phyloP scores from a whole-genome alignment of 2,329 filamentous ascomycete genomes.

The Phaeomoniella chlamydospora region DNA sequence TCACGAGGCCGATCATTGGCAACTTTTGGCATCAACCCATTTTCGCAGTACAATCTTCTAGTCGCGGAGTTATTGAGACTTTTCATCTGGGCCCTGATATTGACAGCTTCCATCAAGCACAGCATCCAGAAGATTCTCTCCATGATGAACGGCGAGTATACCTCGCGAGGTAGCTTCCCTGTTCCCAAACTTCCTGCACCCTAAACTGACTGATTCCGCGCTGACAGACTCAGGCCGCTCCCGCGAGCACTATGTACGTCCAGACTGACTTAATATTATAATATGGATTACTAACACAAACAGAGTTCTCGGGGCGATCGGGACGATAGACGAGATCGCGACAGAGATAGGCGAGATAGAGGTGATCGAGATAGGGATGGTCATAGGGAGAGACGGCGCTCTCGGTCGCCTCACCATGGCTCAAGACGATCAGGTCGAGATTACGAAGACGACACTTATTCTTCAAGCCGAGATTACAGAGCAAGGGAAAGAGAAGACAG shows the following conservation, averaged over 20 bases:
- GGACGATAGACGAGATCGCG: constrained; percentile 22
- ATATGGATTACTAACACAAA: constrained; percentile 11
- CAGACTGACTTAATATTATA: constrained; percentile 1
- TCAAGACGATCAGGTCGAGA: constrained; percentile 55
- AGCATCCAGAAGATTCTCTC: no score
- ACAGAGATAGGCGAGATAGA: constrained; percentile 12
- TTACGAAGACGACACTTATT: constrained; percentile 71
- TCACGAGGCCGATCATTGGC: no score
- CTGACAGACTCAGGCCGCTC: constrained; percentile 34
- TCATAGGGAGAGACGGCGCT: constrained; percentile 56
- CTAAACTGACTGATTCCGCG: no score
- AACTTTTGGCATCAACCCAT: no score
- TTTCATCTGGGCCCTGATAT: no score
- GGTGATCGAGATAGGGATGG: constrained; percentile 26
- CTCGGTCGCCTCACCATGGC: constrained; percentile 69
- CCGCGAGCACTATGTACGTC: constrained; percentile 38
- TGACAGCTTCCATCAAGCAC: no score
- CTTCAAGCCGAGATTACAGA: constrained; percentile 80
- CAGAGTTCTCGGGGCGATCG: constrained; percentile 33
- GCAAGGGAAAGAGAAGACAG: constrained; percentile 88
- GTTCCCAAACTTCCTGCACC: no score
- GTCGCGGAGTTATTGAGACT: no score
- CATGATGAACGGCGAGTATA: background rate
- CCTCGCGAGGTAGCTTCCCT: background rate
- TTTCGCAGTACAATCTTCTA: no score